Percentiles rank a stretch among this genome's conserved stretches.
Evolutionary conservation across 495 filamentous ascomycete species (phyloP).

Genomic region (Aspergillus kassunensis): DNA sequence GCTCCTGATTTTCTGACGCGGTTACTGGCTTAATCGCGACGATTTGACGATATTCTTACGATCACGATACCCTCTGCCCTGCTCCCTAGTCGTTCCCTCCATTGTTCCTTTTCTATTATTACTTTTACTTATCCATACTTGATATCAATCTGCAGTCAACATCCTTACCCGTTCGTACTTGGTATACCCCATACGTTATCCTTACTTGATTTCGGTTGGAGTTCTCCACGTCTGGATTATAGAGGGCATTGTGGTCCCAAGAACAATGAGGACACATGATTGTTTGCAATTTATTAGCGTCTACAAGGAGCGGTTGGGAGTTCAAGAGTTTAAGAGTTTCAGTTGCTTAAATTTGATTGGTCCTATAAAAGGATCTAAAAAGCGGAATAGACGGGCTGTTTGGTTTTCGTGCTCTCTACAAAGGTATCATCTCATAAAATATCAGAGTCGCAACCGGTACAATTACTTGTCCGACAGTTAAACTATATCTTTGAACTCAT

Average conservation of each 20-base stretch:
- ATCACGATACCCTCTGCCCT: background rate
- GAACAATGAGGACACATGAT: background rate
- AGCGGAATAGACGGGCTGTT: background rate
- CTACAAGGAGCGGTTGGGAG: too few relatives aligned
- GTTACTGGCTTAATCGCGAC: background rate
- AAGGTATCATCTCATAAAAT: too few relatives aligned
- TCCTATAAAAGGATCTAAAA: background rate
- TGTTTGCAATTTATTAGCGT: too few relatives aligned
- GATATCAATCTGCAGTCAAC: slow-evolving; percentile 9
- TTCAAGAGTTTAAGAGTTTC: too few relatives aligned
- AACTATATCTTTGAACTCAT: too few relatives aligned
- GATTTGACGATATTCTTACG: slow-evolving; percentile 7
- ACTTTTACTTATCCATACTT: background rate
- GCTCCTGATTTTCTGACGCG: background rate
- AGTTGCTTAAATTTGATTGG: too few relatives aligned
- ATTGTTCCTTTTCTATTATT: background rate
- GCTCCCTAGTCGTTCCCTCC: background rate
- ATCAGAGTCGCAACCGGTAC: too few relatives aligned
- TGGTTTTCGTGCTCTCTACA: too few relatives aligned
- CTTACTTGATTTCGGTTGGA: background rate
- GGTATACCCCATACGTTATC: slow-evolving; percentile 8
- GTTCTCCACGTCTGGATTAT: background rate
- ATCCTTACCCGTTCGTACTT: slow-evolving; percentile 1
- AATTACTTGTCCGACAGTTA: too few relatives aligned
- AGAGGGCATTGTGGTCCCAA: slow-evolving; percentile 2